Evolutionary conservation across 257 asterid species (phyloP).

Genomic region (Cinchona pubescens): DNA sequence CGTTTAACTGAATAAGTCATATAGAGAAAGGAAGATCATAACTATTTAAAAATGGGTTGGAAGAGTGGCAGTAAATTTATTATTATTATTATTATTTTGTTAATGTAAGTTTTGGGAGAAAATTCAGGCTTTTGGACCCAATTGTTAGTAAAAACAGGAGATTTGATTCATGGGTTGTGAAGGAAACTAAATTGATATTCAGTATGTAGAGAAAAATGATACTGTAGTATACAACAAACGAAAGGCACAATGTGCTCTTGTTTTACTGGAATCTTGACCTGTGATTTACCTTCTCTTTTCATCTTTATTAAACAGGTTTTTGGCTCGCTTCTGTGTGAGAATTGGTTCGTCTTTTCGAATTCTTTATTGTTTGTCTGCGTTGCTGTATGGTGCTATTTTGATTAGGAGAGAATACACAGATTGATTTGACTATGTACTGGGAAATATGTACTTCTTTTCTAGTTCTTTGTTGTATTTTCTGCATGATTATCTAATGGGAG

Average conservation of each 20-base stretch:
- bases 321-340: not conserved
- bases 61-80: not conserved
- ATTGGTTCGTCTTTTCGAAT: not conserved
- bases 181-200: not conserved
- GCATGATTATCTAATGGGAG: not conserved
- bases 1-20: not conserved
- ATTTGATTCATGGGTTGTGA: not conserved
- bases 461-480: not conserved
- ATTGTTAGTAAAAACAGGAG: not conserved
- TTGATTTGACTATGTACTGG: not conserved
- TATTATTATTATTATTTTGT: not conserved
- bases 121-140: not conserved
- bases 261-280: not conserved
- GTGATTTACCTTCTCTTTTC: not conserved
- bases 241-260: not conserved
- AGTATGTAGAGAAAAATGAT: too few relatives aligned
- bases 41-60: not conserved
- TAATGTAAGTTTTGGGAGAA: not conserved
- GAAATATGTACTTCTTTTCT: not conserved
- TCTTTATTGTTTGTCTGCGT: not conserved
- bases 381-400: not conserved
- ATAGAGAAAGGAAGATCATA: not conserved
- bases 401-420: not conserved
- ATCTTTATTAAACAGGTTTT: too few relatives aligned
- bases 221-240: not conserved